A percentile compares a stretch with the other conserved stretches of the same genome.
phyloP scores from a whole-genome alignment of 2,329 filamentous ascomycete genomes.

The Ceratocystis papillata region DNA sequence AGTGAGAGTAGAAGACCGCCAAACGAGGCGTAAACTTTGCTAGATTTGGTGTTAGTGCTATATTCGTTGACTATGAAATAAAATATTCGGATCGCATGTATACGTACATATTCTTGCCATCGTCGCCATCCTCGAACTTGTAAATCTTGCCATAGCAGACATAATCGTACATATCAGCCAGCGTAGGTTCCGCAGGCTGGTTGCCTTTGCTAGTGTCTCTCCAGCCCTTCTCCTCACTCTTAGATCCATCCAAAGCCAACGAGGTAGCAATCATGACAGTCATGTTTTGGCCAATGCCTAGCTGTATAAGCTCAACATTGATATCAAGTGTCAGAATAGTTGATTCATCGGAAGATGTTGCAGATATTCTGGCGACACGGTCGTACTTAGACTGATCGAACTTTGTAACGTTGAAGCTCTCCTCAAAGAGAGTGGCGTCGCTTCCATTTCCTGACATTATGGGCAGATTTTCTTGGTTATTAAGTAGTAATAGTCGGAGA shows the following conservation, averaged over 20 bases:
- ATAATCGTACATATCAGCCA: slow-evolving; percentile 76
- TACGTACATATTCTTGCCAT: slow-evolving; percentile 75
- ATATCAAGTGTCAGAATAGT: slow-evolving; percentile 79
- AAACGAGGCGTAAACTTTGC: slow-evolving; percentile 89
- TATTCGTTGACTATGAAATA: background rate
- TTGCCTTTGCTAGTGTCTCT: slow-evolving; percentile 54
- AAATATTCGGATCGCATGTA: background rate
- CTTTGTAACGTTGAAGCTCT: slow-evolving; percentile 71
- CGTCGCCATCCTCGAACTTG: slow-evolving; percentile 68
- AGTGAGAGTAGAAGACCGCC: slow-evolving; percentile 83
- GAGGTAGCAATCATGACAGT: slow-evolving; percentile 76
- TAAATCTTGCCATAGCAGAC: slow-evolving; percentile 85
- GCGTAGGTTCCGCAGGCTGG: slow-evolving; percentile 44
- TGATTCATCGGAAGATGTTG: slow-evolving; percentile 61
- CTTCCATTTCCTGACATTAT: slow-evolving; percentile 49
- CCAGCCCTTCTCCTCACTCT: slow-evolving; percentile 70
- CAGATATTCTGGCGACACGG: slow-evolving; percentile 76
- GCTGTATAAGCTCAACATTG: slow-evolving; percentile 63
- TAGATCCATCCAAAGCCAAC: slow-evolving; percentile 73
- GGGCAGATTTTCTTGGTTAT: background rate
- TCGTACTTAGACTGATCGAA: slow-evolving; percentile 87
- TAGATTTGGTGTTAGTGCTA: slow-evolving; percentile 32
- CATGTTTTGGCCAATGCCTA: slow-evolving; percentile 57
- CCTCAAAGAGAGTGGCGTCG: slow-evolving; percentile 88
- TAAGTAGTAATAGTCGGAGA: background rate